These are phyloP conservation scores for Pyracantha coccinea DNA, from an alignment of 331 rosid species.

Conservation along the genomic window DNA sequence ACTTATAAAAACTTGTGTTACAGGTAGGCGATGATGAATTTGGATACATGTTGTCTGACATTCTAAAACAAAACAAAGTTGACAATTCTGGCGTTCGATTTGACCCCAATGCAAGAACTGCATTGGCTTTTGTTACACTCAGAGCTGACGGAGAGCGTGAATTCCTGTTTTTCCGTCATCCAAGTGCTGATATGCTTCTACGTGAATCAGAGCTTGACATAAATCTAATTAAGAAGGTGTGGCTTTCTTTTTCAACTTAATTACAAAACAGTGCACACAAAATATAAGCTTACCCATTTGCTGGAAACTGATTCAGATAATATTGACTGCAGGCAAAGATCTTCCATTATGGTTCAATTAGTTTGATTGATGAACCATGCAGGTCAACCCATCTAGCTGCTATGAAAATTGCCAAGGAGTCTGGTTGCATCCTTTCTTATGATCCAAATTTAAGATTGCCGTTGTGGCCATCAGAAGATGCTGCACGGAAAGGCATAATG, in stretches of 20 bases:
- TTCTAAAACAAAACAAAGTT: conserved; percentile 61
- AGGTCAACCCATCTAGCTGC: conserved; percentile 85
- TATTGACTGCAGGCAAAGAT: conserved; percentile 53
- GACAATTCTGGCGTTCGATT: conserved; percentile 64
- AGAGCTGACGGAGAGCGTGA: conserved; percentile 90
- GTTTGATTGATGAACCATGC: conserved; percentile 87
- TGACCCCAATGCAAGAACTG: conserved; percentile 73
- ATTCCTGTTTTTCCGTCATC: conserved; percentile 79
- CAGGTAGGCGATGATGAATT: conserved; percentile 92
- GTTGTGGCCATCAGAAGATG: conserved; percentile 81
- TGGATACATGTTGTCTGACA: conserved; percentile 63
- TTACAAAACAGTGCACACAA: neutral
- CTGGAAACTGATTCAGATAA: neutral
- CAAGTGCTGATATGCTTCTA: conserved; percentile 95
- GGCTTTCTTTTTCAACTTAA: conserved; percentile 10
- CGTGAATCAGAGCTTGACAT: conserved; percentile 70
- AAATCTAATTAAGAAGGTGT: conserved; percentile 52
- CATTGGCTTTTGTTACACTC: conserved; percentile 78
- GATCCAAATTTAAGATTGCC: conserved; percentile 89
- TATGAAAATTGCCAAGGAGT: conserved; percentile 55
- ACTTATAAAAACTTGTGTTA: conserved; percentile 2
- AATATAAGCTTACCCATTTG: neutral
- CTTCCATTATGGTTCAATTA: conserved; percentile 94
- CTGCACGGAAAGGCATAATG: conserved; percentile 68
- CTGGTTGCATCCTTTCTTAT: conserved; percentile 88